Evolutionary conservation across 352 stramenopile species (phyloP), one percentile per base, ranked within the genome.

Genomic region (Globisporangium recalcitrans): DNA sequence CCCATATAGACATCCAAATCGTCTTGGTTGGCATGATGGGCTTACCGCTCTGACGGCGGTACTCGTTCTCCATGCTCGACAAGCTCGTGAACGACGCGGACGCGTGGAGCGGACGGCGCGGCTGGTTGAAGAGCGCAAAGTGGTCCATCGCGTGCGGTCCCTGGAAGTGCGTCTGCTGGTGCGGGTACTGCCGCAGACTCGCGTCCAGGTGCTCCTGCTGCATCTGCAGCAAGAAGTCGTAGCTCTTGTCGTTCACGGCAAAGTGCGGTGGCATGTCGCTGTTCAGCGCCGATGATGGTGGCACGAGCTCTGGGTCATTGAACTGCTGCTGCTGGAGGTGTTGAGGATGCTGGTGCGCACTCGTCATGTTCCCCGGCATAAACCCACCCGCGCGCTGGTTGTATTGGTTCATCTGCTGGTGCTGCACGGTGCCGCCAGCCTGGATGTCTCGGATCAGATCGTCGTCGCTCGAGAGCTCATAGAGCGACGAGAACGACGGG

Each of bases 41-140:
- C 78, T 71, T 72, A 80, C 73, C 73, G 10, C 68, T 60, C 31
- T 78, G 79, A 10, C 80, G 72, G 44, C 74, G 71, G 59, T 81
- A 79, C 52, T 90, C 80, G 19, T 67, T 76, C 64, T 90, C 80
- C 82, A 91, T 91, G 48, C 70, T 90, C 13, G 82, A 80, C 31
- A 91, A 65, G 29, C 67, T 87, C 34, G 82, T 90, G 62, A 88
- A 88, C 32, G 82, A 91, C 56, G 82, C 77, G 26, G 82, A 91
- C 27, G 72, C 77, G 62, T 90, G 80, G 9, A 91, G 69, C 49
- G 63, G 75, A 1, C 80, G 78, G 21, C 65, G 67, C 10, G 52
- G 60, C 57, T 70, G 63, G 32, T 63, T 65, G 16, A 71, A 49
- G 22, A 69, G 27, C 9, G 55, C 59, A 51, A 67, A 60, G 31